Evolutionary conservation across 2,329 filamentous ascomycete species (phyloP), one percentile per base, ranked within the genome.

Genomic region (Orbilia brochopaga): DNA sequence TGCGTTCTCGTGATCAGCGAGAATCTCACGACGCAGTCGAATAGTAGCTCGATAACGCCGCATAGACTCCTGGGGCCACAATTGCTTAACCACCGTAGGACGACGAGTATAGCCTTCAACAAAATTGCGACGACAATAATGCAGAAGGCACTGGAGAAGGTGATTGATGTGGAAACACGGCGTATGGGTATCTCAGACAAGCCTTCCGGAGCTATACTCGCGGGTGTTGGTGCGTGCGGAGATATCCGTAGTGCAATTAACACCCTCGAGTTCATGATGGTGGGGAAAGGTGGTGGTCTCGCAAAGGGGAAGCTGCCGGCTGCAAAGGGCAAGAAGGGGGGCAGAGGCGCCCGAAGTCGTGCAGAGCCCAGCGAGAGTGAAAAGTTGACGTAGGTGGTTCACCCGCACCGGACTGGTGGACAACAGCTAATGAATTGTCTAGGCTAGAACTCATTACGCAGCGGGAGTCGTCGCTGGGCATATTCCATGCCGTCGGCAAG

Each of bases 401-500:
- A 91, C 90, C 0, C 91, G 92, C 6, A n/a, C 37, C 10, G 0
- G 19, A 32, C 44, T 40, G 23, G 15, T 60, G 51, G 11, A 17
- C 13, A 10, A 10, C 0, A 50, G 30, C 61, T 73, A 54, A 73
- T 35, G n/a, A 6, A 23, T 42, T 6, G 8, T 8, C 2, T 65
- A 74, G 72, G 21, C 37, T 74, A 6, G 65, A 69, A 24, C 19
- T 74, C 11, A 65, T 72, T 15, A 72, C 67, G 5, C 67, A 72
- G 30, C 86, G 94, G 63, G 94, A 97, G 80, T 88, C 90, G 15
- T 96, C 89, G 74, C 82, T 99, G 1, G 94, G 93, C 1, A 91
- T 99, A 56, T 99, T 99, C 77, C 94, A 99, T 79, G 92, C 94
- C 0, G 90, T 97, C 11, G 94, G 93, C 2, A 97, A 94, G 78